These are phyloP conservation scores for Sporisorium reilianum DNA, from an alignment of 1,284 basidiomycete species.

Conservation along the genomic window DNA sequence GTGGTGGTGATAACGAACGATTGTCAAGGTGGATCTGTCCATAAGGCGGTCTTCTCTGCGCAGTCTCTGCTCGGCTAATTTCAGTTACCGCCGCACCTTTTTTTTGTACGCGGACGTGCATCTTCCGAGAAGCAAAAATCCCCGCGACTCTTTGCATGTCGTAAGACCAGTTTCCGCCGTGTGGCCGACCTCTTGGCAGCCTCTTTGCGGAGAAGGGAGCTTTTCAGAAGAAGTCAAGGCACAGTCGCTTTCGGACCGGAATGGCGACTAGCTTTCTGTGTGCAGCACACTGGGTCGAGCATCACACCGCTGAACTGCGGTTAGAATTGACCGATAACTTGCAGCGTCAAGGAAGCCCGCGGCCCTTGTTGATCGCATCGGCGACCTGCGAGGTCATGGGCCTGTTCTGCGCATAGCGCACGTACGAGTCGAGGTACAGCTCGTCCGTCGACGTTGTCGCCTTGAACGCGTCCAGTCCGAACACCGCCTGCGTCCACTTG, in stretches of 20 bases:
- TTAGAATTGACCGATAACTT: neutral
- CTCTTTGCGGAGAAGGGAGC: neutral
- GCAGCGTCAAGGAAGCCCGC: conserved; percentile 40
- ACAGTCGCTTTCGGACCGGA: too few species aligned
- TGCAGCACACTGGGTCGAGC: too few species aligned
- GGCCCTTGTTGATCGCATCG: conserved; percentile 59
- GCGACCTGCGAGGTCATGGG: conserved; percentile 61
- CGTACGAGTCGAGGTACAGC: conserved; percentile 80
- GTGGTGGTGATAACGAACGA: conserved; percentile 7
- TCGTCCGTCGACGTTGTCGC: conserved; percentile 79
- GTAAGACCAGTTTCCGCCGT: neutral
- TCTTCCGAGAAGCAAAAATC: neutral
- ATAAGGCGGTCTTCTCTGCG: neutral
- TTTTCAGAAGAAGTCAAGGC: too few species aligned
- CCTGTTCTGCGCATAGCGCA: conserved; percentile 57
- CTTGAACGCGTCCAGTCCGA: conserved; percentile 77
- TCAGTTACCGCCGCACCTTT: neutral
- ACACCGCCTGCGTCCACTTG: conserved; percentile 74
- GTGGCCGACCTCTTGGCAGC: too few species aligned
- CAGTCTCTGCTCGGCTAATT: neutral
- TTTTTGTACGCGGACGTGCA: neutral
- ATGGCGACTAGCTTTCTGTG: too few species aligned
- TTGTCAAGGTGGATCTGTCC: neutral
- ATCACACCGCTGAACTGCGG: neutral
- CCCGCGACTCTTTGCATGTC: neutral